Evolutionary conservation across 2,329 filamentous ascomycete genomes (phyloP), one percentile per base, ranked within the genome.

Genomic region (Alternaria metachromatica): DNA sequence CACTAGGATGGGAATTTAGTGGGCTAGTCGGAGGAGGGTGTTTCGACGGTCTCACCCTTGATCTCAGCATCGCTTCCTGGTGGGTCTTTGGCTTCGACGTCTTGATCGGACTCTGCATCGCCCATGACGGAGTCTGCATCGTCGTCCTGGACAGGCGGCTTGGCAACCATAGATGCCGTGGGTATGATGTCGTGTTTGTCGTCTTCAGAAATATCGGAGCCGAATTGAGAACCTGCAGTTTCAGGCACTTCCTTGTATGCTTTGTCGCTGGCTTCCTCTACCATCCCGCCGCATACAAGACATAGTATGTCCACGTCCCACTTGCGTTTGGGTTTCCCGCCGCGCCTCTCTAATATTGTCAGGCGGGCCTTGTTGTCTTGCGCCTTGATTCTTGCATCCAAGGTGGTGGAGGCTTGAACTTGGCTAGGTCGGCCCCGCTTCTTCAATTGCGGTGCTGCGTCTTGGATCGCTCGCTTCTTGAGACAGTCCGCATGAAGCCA

Each of bases 401-500:
- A 67, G 21, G 37, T 25, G 12, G 28, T 26, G 11, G 37, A 18
- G 23, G 8, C 45, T 51, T 55, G 6, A n/a, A 43, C 21, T 23
- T 65, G 56, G 43, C 33, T 45, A 18, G 50, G 28, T 13, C 46
- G 56, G 20, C 53, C 48, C 43, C 57, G 51, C 11, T 46, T 57
- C 25, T 64, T 67, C 9, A 55, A 12, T 23, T 43, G 55, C 25
- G 62, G 49, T 28, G 50, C 55, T 20, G 60, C 60, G 10, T 70
- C 58, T 37, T 45, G 25, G 3, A 75, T 23, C 2, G 69, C 72
- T 12, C 61, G 53, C 13, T 72, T 25, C 55, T 76, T 72, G 18
- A 78, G 64, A 63, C 82, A 84, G 41, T 73, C 72, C 21, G 75
- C 77, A 61, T 84, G 82, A 25, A 83, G 74, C 82, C 82, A 84